Percentiles rank a stretch among this genome's conserved stretches.
These are phyloP conservation scores for Botrytis byssoidea DNA, from an alignment of 2,329 filamentous ascomycete species.

Conservation along the genomic window DNA sequence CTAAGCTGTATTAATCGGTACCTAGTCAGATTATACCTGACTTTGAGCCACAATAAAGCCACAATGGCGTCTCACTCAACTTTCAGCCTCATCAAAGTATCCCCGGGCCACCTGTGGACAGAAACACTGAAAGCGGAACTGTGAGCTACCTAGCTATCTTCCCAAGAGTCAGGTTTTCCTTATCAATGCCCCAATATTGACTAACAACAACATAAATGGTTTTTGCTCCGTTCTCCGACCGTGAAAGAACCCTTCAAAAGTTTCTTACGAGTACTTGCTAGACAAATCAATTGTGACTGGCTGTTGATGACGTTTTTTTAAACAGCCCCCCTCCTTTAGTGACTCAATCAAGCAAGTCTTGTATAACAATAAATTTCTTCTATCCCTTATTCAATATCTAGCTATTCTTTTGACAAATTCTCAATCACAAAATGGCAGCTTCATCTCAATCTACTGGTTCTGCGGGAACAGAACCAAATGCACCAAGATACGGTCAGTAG, in stretches of 20 bases:
- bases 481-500: constrained; percentile 35
- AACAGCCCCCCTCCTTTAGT: neutral
- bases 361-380: neutral
- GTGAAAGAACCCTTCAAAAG: neutral
- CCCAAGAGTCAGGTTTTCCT: neutral
- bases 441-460: neutral
- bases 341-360: neutral
- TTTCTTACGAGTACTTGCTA: neutral
- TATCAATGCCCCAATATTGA: neutral
- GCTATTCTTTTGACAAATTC: neutral
- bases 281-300: constrained; percentile 3
- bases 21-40: neutral
- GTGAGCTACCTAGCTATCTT: neutral
- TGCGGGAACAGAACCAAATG: neutral
- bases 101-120: too few species aligned
- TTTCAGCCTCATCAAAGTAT: neutral
- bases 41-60: neutral
- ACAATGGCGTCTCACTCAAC: neutral
- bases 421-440: constrained; percentile 9
- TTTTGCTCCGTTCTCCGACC: constrained; percentile 5
- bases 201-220: neutral
- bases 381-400: neutral
- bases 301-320: constrained; percentile 13
- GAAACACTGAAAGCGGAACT: too few species aligned
- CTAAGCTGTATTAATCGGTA: constrained; percentile 16